phyloP scores from a whole-genome alignment of 2,329 filamentous ascomycete genomes.

The Aspergillus floridensis region DNA sequence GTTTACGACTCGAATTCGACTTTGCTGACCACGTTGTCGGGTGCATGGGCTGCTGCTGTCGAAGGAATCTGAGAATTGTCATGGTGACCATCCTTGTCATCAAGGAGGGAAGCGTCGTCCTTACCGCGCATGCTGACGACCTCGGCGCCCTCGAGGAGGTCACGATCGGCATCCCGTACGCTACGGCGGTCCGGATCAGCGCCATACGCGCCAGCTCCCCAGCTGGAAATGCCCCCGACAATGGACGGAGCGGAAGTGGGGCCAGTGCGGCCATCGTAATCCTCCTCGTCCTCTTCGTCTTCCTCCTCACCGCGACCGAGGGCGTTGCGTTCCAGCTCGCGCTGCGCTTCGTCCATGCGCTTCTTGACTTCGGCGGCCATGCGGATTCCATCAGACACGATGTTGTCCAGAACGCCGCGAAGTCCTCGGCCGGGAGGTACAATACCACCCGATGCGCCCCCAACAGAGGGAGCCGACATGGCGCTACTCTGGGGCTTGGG shows the following conservation, averaged over 20 bases:
- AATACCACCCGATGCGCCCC: conserved; percentile 57
- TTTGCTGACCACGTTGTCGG: conserved; percentile 34
- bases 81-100: conserved; percentile 23
- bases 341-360: conserved; percentile 93
- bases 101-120: conserved; percentile 31
- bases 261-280: conserved; percentile 49
- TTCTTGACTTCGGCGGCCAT: conserved; percentile 89
- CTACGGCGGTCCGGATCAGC: conserved; percentile 60
- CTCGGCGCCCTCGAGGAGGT: conserved; percentile 69
- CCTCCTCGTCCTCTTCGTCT: conserved; percentile 64
- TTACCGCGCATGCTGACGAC: conserved; percentile 52
- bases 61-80: not conserved
- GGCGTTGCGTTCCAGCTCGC: conserved; percentile 81
- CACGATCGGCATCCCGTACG: conserved; percentile 51
- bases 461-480: conserved; percentile 41
- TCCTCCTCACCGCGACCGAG: conserved; percentile 66
- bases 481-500: conserved; percentile 41
- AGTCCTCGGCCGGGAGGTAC: conserved; percentile 70
- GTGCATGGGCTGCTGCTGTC: not conserved
- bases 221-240: conserved; percentile 36
- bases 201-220: conserved; percentile 45
- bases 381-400: conserved; percentile 95
- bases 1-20: conserved; percentile 38
- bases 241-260: conserved; percentile 25
- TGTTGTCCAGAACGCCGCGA: conserved; percentile 91